Conservation (phyloP, 768 basidiomycete species). For the Clathrus columnatus region DNA sequence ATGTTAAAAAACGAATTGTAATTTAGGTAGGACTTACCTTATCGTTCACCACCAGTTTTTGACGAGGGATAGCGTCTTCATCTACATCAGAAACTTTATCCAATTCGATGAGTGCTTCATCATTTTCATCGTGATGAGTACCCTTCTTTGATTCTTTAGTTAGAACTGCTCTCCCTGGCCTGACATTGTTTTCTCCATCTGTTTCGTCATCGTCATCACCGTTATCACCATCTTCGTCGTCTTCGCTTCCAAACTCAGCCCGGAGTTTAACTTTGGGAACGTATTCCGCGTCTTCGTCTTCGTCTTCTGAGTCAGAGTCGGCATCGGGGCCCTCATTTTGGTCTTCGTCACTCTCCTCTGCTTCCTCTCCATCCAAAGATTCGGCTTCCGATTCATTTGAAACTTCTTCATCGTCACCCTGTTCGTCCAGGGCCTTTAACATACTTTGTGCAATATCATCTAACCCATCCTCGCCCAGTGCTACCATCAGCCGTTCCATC, state of each 20-base stretch:
- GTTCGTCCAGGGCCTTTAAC: constrained; percentile 32
- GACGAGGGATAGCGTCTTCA: constrained; percentile 71
- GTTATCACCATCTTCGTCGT: constrained; percentile 19
- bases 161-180: no score
- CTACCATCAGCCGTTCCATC: constrained; percentile 46
- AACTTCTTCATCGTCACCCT: constrained; percentile 22
- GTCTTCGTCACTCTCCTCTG: constrained; percentile 18
- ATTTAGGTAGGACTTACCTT: constrained; percentile 36
- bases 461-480: constrained; percentile 55
- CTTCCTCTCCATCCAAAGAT: constrained; percentile 22
- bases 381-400: constrained; percentile 14
- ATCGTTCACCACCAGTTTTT: constrained; percentile 81
- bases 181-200: constrained; percentile 20
- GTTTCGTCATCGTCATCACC: constrained; percentile 21
- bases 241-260: constrained; percentile 11
- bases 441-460: constrained; percentile 57
- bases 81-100: constrained; percentile 62
- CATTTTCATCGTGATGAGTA: constrained; percentile 22
- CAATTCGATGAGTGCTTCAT: constrained; percentile 43
- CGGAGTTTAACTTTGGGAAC: constrained; percentile 16
- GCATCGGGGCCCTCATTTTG: neutral
- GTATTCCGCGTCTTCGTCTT: constrained; percentile 21
- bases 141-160: constrained; percentile 8
- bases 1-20: neutral
- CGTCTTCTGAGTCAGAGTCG: constrained; percentile 16